These are phyloP conservation scores for Claviceps lovelessii DNA, from an alignment of 2,329 filamentous ascomycete species.

Conservation along the genomic window DNA sequence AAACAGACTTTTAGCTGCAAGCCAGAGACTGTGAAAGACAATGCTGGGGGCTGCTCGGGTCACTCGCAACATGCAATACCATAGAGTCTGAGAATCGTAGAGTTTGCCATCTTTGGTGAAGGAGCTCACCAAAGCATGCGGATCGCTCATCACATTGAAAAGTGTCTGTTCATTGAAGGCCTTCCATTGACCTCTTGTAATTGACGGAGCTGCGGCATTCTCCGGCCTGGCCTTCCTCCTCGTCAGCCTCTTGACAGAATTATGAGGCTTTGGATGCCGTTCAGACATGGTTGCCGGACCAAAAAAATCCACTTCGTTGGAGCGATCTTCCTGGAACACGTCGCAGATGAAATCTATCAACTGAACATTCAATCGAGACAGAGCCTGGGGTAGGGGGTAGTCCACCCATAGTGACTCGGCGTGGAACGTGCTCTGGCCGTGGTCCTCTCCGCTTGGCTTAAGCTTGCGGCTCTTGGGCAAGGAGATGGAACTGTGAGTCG, in stretches of 20 bases:
- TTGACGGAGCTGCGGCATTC: not conserved
- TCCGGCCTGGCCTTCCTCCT: constrained; percentile 1
- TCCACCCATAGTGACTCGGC: constrained; percentile 8
- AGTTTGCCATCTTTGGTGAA: constrained; percentile 40
- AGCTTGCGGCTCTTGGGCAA: constrained; percentile 1
- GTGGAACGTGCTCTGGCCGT: constrained; percentile 15
- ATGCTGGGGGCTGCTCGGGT: constrained; percentile 41
- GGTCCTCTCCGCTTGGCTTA: constrained; percentile 6
- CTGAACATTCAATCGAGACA: constrained; percentile 39
- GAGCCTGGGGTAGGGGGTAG: constrained; percentile 38
- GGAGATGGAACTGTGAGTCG: not conserved
- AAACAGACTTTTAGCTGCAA: constrained; percentile 44
- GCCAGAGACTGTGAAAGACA: constrained; percentile 52
- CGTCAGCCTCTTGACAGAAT: constrained; percentile 6
- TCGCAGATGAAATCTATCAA: constrained; percentile 47
- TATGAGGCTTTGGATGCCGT: constrained; percentile 7
- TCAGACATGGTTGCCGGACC: constrained; percentile 17
- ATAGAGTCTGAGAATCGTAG: constrained; percentile 46
- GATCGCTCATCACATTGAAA: constrained; percentile 48
- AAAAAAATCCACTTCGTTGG: constrained; percentile 33
- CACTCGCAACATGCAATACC: constrained; percentile 48
- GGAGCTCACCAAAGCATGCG: constrained; percentile 38
- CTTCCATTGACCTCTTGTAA: constrained; percentile 34
- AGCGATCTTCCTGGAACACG: constrained; percentile 41
- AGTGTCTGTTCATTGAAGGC: constrained; percentile 49